Evolutionary conservation across 2,329 filamentous ascomycete genomes (phyloP).

Genomic region (Cercospora nicotianae): DNA sequence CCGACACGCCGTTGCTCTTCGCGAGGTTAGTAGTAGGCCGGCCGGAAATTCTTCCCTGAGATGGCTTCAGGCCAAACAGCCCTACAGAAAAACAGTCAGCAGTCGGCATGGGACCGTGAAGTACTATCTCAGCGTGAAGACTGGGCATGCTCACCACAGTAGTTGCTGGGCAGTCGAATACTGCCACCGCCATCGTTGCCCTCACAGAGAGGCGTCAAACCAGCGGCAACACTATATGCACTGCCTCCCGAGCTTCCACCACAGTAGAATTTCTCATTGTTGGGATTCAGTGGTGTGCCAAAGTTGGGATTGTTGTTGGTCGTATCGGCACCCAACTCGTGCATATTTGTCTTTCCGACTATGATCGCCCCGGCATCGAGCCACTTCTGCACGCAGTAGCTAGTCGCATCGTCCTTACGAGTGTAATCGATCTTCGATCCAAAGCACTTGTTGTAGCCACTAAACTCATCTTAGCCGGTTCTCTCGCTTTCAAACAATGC

Average conservation of each 20-base stretch:
- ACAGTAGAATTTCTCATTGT: constrained; percentile 73
- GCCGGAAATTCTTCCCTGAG: constrained; percentile 66
- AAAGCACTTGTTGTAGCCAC: constrained; percentile 67
- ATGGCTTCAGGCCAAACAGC: constrained; percentile 77
- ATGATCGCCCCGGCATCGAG: constrained; percentile 73
- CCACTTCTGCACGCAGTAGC: constrained; percentile 70
- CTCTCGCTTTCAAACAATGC: not conserved
- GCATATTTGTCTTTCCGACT: constrained; percentile 76
- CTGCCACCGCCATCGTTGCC: constrained; percentile 75
- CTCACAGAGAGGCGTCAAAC: constrained; percentile 71
- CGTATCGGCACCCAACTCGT: constrained; percentile 70
- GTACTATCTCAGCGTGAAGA: not conserved
- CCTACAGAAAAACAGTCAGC: constrained; percentile 36
- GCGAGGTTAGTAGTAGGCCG: constrained; percentile 60
- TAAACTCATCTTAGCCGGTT: constrained; percentile 23
- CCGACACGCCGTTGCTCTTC: constrained; percentile 65
- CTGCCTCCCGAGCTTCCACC: constrained; percentile 79
- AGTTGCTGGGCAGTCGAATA: constrained; percentile 70
- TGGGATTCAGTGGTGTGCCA: constrained; percentile 75
- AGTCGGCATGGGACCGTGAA: not conserved
- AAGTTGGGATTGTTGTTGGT: constrained; percentile 78
- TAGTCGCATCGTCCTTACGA: constrained; percentile 54
- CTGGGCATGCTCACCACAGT: constrained; percentile 55
- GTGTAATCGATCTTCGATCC: constrained; percentile 64
- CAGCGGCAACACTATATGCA: constrained; percentile 67